phyloP scores from a whole-genome alignment of 225 moss, liverwort and hornwort species.

The Takakia lepidozioides region DNA sequence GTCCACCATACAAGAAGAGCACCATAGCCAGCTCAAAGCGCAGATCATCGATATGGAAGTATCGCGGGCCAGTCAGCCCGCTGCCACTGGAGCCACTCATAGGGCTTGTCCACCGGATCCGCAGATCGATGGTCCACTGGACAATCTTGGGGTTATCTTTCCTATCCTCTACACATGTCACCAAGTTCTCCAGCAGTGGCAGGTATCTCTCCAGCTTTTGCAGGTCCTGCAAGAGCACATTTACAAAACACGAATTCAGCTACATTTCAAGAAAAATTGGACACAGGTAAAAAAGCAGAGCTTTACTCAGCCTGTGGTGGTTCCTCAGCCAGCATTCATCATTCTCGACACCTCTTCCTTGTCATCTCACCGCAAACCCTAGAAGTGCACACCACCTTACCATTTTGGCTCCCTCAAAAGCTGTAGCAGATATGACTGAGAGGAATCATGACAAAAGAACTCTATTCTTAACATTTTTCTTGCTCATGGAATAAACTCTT shows the following conservation, averaged over 20 bases:
- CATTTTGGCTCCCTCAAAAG: too few relatives aligned
- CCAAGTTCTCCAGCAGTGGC: conserved; percentile 84
- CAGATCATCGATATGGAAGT: conserved; percentile 88
- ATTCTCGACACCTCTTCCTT: too few relatives aligned
- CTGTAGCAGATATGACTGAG: too few relatives aligned
- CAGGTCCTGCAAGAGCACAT: conserved; percentile 83
- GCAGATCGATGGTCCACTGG: conserved; percentile 86
- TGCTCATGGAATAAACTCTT: too few relatives aligned
- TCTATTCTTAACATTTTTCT: too few relatives aligned
- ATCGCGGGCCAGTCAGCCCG: conserved; percentile 71
- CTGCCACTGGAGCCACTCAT: conserved; percentile 69
- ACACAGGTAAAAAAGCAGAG: too few relatives aligned
- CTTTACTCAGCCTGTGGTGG: too few relatives aligned
- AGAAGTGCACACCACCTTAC: not conserved
- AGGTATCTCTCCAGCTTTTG: conserved; percentile 88
- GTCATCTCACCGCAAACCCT: too few relatives aligned
- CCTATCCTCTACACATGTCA: conserved; percentile 67
- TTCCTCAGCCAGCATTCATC: too few relatives aligned
- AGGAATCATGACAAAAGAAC: too few relatives aligned
- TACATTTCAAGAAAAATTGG: too few relatives aligned
- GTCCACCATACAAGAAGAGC: conserved; percentile 70
- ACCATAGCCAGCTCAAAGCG: conserved; percentile 94
- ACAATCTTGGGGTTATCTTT: conserved; percentile 48
- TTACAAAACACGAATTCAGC: too few relatives aligned
- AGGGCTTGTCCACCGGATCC: conserved; percentile 86